Base-by-base conservation (phyloP, 2,329 filamentous ascomycete genomes). In the Ceratocystis alfenasii region DNA sequence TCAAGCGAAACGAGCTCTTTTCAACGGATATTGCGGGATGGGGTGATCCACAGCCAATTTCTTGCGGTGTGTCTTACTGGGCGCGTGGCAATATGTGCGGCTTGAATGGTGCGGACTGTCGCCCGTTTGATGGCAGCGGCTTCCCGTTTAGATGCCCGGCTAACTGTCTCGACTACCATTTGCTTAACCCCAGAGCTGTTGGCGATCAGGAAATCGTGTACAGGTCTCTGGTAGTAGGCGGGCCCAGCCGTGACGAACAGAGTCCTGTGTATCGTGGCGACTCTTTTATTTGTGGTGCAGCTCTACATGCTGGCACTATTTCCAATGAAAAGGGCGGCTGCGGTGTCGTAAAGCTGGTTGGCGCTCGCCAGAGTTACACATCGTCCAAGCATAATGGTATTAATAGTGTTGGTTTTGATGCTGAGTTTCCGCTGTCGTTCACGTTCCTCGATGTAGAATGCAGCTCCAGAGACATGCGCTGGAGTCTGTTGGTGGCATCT, bases 381-480 rank as follows among this genome's bases (percentile, higher is more conserved):
- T 80, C 82, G 53, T 85, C 86, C 8, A 81, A 83, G 61, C 80
- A 80, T n/a, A 80, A 95, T 71, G 89, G 87, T 64, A 90, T 97
- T 69, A 76, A 78, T 33, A 95, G 90, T 69, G 79, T 89, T 65
- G 81, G 76, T 3, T 99, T 99, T 73, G 83, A 91, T 69, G 93
- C 90, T 0, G 90, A 90, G 69, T 99, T 99, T 71, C 94, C 94
- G 0, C 86, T 89, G 36, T 87, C 91, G 0, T 96, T 90, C 74
- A 84, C 83, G 20, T 97, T 99, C 70, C 76, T 89, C 3, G 75
- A 79, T 3, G 80, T 90, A 5, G 76, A 81, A 15, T 88, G 90
- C 71, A 81, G 84, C 62, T 87, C 90, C 17, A 80, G 81, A 65
- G 94, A 97, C 74, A 82, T 88, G 66, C 82, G 92, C 57, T 99